These are phyloP conservation scores for Annulohypoxylon moriforme DNA, from an alignment of 495 filamentous ascomycete species.

Conservation along the genomic window DNA sequence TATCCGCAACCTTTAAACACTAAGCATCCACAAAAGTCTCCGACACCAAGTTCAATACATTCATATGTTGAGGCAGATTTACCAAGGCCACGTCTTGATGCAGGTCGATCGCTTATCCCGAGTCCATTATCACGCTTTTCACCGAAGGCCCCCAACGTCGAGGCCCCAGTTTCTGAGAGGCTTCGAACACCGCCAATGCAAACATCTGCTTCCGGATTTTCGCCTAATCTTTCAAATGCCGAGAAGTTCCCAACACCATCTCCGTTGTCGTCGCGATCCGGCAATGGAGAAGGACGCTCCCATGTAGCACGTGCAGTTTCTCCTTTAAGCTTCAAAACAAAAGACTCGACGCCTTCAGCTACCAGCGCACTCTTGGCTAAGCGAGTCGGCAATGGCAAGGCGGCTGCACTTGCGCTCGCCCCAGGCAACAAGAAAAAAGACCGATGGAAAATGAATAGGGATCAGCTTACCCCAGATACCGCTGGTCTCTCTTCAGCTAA, in stretches of 20 bases:
- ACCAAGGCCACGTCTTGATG: conserved; percentile 5
- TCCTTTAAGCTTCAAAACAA: conserved; percentile 32
- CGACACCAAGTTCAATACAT: background rate
- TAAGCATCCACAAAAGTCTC: conserved; percentile 21
- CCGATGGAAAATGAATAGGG: conserved; percentile 30
- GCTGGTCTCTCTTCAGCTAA: conserved; percentile 21
- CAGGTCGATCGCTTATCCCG: background rate
- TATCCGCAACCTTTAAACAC: conserved; percentile 42
- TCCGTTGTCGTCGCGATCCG: conserved; percentile 31
- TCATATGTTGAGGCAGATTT: conserved; percentile 1
- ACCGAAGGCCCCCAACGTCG: conserved; percentile 7
- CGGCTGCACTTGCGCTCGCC: conserved; percentile 52
- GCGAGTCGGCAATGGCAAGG: conserved; percentile 60
- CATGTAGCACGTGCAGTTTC: conserved; percentile 33
- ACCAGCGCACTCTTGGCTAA: conserved; percentile 60
- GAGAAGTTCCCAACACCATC: conserved; percentile 36
- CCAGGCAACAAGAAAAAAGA: conserved; percentile 37
- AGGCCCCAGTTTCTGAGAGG: conserved; percentile 21
- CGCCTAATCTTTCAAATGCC: conserved; percentile 30
- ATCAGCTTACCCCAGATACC: conserved; percentile 22
- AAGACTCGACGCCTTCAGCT: conserved; percentile 34
- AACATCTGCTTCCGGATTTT: conserved; percentile 34
- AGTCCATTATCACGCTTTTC: conserved; percentile 26
- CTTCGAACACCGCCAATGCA: conserved; percentile 36
- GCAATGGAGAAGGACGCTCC: conserved; percentile 4